Evolutionary conservation across 257 asterid species (phyloP).

Genomic region (Mitragyna speciosa): DNA sequence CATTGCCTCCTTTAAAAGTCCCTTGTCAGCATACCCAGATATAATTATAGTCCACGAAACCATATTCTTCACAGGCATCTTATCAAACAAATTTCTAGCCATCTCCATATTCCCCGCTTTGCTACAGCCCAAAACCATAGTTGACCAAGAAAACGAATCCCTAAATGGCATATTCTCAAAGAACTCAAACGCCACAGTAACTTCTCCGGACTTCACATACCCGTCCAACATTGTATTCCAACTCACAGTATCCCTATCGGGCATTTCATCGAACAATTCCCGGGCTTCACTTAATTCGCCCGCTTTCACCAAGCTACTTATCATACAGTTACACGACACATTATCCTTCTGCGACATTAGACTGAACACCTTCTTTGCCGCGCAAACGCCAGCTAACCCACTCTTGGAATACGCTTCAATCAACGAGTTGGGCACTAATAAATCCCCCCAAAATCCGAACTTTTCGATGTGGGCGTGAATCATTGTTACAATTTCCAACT

Average conservation of each 20-base stretch:
- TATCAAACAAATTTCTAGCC: constrained; percentile 69
- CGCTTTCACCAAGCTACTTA: constrained; percentile 36
- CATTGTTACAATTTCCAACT: constrained; percentile 43
- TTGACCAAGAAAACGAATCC: constrained; percentile 85
- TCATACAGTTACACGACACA: constrained; percentile 69
- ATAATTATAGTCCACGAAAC: constrained; percentile 77
- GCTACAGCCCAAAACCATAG: constrained; percentile 61
- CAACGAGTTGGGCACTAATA: constrained; percentile 60
- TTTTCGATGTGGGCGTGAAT: constrained; percentile 66
- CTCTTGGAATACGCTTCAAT: constrained; percentile 67
- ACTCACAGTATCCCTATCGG: constrained; percentile 33
- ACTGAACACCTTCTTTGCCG: constrained; percentile 48
- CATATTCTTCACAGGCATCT: constrained; percentile 77
- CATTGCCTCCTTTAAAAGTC: constrained; percentile 62
- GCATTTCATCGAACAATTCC: constrained; percentile 39
- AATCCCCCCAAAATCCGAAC: constrained; percentile 47
- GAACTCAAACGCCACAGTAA: constrained; percentile 43
- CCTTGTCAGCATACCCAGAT: constrained; percentile 66
- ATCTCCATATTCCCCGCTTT: constrained; percentile 63
- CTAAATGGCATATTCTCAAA: constrained; percentile 58
- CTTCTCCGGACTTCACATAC: constrained; percentile 30
- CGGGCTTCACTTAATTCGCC: constrained; percentile 31
- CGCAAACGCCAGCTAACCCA: constrained; percentile 47
- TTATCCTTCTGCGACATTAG: constrained; percentile 56
- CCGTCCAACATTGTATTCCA: constrained; percentile 44